Conservation (phyloP, 2,329 filamentous ascomycete species). For the Xylaria sp. region DNA sequence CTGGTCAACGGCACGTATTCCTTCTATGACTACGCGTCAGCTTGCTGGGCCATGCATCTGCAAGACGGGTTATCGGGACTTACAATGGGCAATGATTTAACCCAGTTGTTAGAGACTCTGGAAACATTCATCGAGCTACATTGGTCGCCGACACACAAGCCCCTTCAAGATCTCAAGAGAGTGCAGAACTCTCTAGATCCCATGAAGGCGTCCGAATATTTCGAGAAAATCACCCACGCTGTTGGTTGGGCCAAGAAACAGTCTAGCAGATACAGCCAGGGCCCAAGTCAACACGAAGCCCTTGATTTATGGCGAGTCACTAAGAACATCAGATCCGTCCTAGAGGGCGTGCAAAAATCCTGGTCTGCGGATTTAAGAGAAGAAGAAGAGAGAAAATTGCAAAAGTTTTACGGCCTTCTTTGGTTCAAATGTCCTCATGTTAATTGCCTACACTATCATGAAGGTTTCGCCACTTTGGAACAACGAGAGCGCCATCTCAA, state of each 20-base stretch:
- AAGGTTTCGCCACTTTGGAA: slow-evolving; percentile 43
- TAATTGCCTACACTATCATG: slow-evolving; percentile 46
- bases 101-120: slow-evolving; percentile 21
- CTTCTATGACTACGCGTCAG: slow-evolving; percentile 42
- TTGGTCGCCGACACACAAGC: slow-evolving; percentile 25
- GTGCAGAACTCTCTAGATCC: slow-evolving; percentile 9
- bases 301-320: slow-evolving; percentile 27
- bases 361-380: slow-evolving; percentile 11
- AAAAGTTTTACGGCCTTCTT: slow-evolving; percentile 19
- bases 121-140: slow-evolving; percentile 30
- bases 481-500: slow-evolving; percentile 43
- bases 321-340: slow-evolving; percentile 21
- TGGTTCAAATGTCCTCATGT: slow-evolving; percentile 35
- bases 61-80: slow-evolving; percentile 28
- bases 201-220: slow-evolving; percentile 11
- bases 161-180: slow-evolving; percentile 18
- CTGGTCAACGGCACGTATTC: slow-evolving; percentile 33
- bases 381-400: slow-evolving; percentile 39
- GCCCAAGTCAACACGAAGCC: slow-evolving; percentile 24
- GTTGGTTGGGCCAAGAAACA: slow-evolving; percentile 30
- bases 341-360: slow-evolving; percentile 31
- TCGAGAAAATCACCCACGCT: slow-evolving; percentile 21
- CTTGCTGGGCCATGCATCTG: slow-evolving; percentile 39
- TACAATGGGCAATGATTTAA: slow-evolving; percentile 29
- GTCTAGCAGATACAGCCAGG: slow-evolving; percentile 17